Percentiles rank a stretch among this genome's conserved stretches.
Evolutionary conservation across 1,284 basidiomycete species (phyloP).

Genomic region (Testicularia cyperi): DNA sequence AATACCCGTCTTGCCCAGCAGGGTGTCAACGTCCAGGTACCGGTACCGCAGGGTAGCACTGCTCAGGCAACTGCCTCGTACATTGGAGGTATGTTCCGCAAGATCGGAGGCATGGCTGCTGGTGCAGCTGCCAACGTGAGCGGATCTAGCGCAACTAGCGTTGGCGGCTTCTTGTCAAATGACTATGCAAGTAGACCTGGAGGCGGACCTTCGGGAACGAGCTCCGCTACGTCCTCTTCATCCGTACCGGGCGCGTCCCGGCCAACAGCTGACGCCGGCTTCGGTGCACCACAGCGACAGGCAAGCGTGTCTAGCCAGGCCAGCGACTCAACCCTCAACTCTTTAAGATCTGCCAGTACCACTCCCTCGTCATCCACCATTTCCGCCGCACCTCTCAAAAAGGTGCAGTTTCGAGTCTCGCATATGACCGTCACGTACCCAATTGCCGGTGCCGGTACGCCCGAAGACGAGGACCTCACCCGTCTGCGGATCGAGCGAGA

Average conservation of each 20-base stretch:
- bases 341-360: conserved; percentile 6
- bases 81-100: conserved; percentile 49
- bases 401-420: conserved; percentile 55
- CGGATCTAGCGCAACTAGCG: conserved; percentile 11
- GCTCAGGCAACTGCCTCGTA: conserved; percentile 39
- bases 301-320: not conserved
- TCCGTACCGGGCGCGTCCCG: no score
- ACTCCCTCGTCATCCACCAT: conserved; percentile 19
- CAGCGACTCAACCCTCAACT: conserved; percentile 5
- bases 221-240: not conserved
- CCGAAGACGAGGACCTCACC: conserved; percentile 52
- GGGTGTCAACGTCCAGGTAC: conserved; percentile 55
- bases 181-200: conserved; percentile 10
- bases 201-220: conserved; percentile 4
- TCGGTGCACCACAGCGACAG: not conserved
- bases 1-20: conserved; percentile 56
- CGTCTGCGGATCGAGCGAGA: conserved; percentile 50
- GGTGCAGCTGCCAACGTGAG: conserved; percentile 37
- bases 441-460: conserved; percentile 46
- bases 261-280: not conserved
- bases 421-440: conserved; percentile 57
- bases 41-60: conserved; percentile 40
- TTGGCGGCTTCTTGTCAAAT: conserved; percentile 10
- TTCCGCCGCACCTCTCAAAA: conserved; percentile 41
- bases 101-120: conserved; percentile 41